Percentiles rank a stretch among this genome's conserved stretches.
Evolutionary conservation across 768 basidiomycete genomes (phyloP).

Genomic region (Termitomyces sp.): DNA sequence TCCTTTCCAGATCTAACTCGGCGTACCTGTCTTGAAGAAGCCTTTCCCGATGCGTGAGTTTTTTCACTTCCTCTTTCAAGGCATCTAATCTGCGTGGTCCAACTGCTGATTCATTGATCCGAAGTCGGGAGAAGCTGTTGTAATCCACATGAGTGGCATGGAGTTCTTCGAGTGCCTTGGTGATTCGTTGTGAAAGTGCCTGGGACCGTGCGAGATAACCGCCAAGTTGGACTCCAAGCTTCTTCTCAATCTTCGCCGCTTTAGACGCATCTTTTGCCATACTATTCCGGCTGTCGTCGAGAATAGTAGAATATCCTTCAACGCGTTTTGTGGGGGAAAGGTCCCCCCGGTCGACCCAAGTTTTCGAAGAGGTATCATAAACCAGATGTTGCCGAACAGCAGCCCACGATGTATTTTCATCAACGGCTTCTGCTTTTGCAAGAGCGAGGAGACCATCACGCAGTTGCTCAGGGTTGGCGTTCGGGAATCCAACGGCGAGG

Average conservation of each 20-base stretch:
- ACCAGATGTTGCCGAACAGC: slow-evolving; percentile 52
- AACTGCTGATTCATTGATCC: slow-evolving; percentile 62
- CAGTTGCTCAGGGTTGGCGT: slow-evolving; percentile 73
- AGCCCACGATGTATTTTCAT: slow-evolving; percentile 71
- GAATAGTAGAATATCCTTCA: slow-evolving; percentile 54
- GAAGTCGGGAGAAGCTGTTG: slow-evolving; percentile 74
- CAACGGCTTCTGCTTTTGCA: slow-evolving; percentile 52
- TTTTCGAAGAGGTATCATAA: slow-evolving; percentile 47
- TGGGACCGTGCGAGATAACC: slow-evolving; percentile 81
- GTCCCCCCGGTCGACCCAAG: slow-evolving; percentile 61
- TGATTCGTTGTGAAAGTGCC: slow-evolving; percentile 57
- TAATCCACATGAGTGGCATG: slow-evolving; percentile 62
- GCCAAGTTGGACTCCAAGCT: slow-evolving; percentile 79
- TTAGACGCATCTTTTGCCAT: slow-evolving; percentile 82
- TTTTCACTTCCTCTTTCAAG: slow-evolving; percentile 86
- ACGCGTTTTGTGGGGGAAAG: slow-evolving; percentile 58
- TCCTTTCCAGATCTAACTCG: slow-evolving; percentile 71
- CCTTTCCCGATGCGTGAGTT: slow-evolving; percentile 69
- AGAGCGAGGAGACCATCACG: slow-evolving; percentile 68
- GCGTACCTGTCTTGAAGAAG: slow-evolving; percentile 77
- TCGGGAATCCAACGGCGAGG: slow-evolving; percentile 73
- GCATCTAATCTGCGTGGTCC: slow-evolving; percentile 73
- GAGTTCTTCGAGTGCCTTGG: slow-evolving; percentile 66
- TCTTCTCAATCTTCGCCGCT: slow-evolving; percentile 86
- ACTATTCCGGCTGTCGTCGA: slow-evolving; percentile 56